Evolutionary conservation across 257 asterid genomes (phyloP), one percentile per base, ranked within the genome.

Genomic region (Plectranthus barbatus): DNA sequence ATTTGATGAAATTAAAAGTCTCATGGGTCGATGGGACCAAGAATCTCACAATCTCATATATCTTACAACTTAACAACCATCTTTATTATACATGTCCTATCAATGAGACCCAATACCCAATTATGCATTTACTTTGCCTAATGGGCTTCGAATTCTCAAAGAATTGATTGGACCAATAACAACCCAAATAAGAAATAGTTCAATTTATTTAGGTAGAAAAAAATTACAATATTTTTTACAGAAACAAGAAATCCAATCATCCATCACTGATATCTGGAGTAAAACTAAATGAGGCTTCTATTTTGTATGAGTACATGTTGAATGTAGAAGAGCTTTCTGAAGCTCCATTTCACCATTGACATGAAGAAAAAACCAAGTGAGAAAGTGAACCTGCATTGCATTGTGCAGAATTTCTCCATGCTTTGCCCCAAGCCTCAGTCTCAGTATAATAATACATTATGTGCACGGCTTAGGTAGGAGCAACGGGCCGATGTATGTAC

Each of bases 1-100:
- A 53, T 18, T 19, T 46, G 34, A 44, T 44, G 20, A 24, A 60
- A 52, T 61, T 26, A 33, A 45, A 26, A 26, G 3, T 26, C 31
- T 5, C 31, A 26, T 26, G 31, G 33, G 29, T 49, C 19, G 62
- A 34, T 48, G 71, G 78, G 74, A 49, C 71, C 78, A 64, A 62
- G 59, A 74, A 68, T 68, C 70, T 39, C 14, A 56, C 10, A 19
- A 39, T 57, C 23, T 17, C 70, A 50, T 66, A 37, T 26, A 26
- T 26, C 3, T 5, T 5, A 2, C 31, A 26, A 29, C 49, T 34
- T 29, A 31, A 23, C 62, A 57, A 46, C 63, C 50, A 33, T 45
- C 9, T 14, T 60, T 60, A 47, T 37, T 39, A 46, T 24, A 42
- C 17, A 29, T 13, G 72, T 73, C 70, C 50, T 37, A 39, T 73